These are phyloP conservation scores for Acanthochlamys bracteata DNA, from an alignment of 106 monocot genomes.

Conservation along the genomic window DNA sequence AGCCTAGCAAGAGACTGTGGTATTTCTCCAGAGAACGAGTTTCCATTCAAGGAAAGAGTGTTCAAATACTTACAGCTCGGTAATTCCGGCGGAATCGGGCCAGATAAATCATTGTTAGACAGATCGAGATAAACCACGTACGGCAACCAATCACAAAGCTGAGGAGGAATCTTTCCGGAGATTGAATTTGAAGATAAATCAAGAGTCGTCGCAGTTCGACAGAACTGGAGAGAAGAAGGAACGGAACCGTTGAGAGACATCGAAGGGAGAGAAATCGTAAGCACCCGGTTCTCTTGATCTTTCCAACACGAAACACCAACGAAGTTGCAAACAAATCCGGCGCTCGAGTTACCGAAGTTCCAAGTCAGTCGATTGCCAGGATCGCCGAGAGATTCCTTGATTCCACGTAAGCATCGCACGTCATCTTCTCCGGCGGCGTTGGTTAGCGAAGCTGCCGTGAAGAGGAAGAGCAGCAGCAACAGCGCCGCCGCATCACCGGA, in stretches of 20 bases:
- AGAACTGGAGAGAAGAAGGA: slow-evolving; percentile 54
- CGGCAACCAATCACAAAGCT: slow-evolving; percentile 46
- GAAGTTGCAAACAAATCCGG: slow-evolving; percentile 33
- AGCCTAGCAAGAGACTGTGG: slow-evolving; percentile 31
- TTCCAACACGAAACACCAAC: slow-evolving; percentile 57
- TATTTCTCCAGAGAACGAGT: slow-evolving; percentile 24
- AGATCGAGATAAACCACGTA: slow-evolving; percentile 34
- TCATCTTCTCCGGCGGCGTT: slow-evolving; percentile 23
- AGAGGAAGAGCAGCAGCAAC: slow-evolving; percentile 2
- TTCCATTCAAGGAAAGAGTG: slow-evolving; percentile 10
- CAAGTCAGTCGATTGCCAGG: slow-evolving; percentile 12
- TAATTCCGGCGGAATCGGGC: slow-evolving; percentile 36
- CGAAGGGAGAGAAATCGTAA: slow-evolving; percentile 24
- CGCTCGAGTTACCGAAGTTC: slow-evolving; percentile 25
- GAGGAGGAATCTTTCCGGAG: slow-evolving; percentile 34
- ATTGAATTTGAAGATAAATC: slow-evolving; percentile 52
- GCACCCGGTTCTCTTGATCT: slow-evolving; percentile 46
- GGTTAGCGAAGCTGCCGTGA: neutral
- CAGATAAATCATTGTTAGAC: slow-evolving; percentile 34
- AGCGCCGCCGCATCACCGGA: neutral
- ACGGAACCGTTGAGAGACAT: slow-evolving; percentile 43
- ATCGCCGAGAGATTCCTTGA: slow-evolving; percentile 6
- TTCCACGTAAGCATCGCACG: slow-evolving; percentile 32
- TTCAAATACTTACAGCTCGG: slow-evolving; percentile 31
- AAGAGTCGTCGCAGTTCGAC: slow-evolving; percentile 23